Evolutionary conservation across 768 basidiomycete genomes (phyloP).

Genomic region (Mycena belliarum): DNA sequence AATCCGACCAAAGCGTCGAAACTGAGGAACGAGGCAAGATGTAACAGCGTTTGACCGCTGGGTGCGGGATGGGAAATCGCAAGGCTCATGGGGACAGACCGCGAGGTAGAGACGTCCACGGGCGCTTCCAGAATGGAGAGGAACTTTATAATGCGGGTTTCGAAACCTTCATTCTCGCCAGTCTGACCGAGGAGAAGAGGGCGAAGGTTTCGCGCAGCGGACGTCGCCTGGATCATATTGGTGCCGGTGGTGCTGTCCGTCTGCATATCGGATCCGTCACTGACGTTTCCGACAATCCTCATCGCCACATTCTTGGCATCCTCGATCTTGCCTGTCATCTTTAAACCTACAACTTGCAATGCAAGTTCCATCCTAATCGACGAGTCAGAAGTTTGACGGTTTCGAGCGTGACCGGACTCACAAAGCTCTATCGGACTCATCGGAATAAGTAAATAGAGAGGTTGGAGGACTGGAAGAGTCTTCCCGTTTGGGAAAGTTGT

Average conservation of each 20-base stretch:
- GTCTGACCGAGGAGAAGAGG: constrained; percentile 53
- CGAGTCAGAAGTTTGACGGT: constrained; percentile 14
- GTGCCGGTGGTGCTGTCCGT: constrained; percentile 27
- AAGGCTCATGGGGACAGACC: constrained; percentile 43
- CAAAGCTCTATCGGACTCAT: constrained; percentile 88
- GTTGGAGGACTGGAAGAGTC: constrained; percentile 51
- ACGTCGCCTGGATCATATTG: constrained; percentile 57
- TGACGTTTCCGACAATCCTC: constrained; percentile 82
- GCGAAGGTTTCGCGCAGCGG: constrained; percentile 25
- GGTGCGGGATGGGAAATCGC: constrained; percentile 73
- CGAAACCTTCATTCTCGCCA: constrained; percentile 64
- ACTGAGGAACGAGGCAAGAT: constrained; percentile 80
- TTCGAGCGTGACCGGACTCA: constrained; percentile 42
- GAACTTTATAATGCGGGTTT: constrained; percentile 77
- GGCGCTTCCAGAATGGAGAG: constrained; percentile 75
- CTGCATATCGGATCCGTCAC: constrained; percentile 46
- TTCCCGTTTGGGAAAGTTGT: constrained; percentile 66
- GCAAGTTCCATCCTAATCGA: constrained; percentile 86
- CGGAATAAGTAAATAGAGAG: constrained; percentile 84
- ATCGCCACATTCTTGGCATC: constrained; percentile 92
- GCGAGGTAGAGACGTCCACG: constrained; percentile 43
- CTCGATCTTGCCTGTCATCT: constrained; percentile 95
- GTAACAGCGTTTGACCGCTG: constrained; percentile 84
- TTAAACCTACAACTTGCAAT: constrained; percentile 90
- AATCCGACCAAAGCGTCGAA: constrained; percentile 71